Evolutionary conservation across 192 early-diverging fungal genomes (phyloP).

Genomic region (Umbelopsis vinacea): DNA sequence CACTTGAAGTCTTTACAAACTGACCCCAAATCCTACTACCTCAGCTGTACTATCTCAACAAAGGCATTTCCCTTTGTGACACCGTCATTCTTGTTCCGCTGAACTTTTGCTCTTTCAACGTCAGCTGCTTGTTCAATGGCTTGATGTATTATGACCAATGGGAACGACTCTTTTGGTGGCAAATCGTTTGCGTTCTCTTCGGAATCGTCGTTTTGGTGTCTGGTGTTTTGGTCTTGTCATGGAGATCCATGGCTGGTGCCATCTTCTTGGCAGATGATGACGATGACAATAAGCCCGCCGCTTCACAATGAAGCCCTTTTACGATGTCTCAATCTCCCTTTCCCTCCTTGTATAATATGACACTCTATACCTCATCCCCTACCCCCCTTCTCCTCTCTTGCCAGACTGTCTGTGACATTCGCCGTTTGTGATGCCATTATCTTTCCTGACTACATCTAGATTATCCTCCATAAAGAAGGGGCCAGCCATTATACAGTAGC

Average conservation of each 20-base stretch:
- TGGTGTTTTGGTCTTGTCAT: conserved; percentile 71
- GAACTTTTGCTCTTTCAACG: conserved; percentile 76
- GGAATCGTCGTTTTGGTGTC: conserved; percentile 68
- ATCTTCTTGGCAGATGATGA: conserved; percentile 13
- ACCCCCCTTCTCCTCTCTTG: not conserved
- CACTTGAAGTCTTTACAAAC: too few relatives aligned
- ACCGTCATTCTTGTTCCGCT: conserved; percentile 80
- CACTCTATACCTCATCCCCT: not conserved
- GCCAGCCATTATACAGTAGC: too few relatives aligned
- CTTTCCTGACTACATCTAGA: too few relatives aligned
- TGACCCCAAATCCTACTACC: too few relatives aligned
- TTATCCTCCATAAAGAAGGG: too few relatives aligned
- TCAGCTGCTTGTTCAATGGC: conserved; percentile 75
- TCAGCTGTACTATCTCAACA: conserved; percentile 79
- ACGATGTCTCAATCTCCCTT: too few relatives aligned
- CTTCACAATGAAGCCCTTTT: not conserved
- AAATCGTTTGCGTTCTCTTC: conserved; percentile 68
- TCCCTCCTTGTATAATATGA: conserved; percentile 13
- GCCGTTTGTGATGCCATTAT: not conserved
- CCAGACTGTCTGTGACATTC: not conserved
- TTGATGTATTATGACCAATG: conserved; percentile 81
- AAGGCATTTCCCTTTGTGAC: conserved; percentile 73
- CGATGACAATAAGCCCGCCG: conserved; percentile 2
- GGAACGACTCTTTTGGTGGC: conserved; percentile 61
- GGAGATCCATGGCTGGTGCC: conserved; percentile 36